phyloP scores from a whole-genome alignment of 2,329 filamentous ascomycete species.

The Cladosporium velox region DNA sequence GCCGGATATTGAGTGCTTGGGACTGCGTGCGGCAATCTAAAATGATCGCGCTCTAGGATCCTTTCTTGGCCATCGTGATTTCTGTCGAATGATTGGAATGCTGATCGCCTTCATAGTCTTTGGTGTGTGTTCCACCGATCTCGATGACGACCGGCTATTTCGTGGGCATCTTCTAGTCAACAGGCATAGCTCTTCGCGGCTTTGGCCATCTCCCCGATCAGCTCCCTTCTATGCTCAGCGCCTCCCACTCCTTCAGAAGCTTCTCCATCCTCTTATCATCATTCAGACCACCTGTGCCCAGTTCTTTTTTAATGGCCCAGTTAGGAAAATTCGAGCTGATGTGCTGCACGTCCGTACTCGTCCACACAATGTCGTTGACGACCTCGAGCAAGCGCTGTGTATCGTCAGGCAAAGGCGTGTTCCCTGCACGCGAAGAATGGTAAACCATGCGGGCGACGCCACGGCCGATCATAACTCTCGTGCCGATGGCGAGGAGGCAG shows the following conservation, averaged over 20 bases:
- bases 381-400: neutral
- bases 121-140: neutral
- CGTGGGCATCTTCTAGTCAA: no score
- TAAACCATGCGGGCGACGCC: slow-evolving; percentile 9
- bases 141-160: no score
- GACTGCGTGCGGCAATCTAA: neutral
- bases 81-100: no score
- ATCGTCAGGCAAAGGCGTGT: neutral
- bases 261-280: neutral
- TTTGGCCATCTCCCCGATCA: neutral
- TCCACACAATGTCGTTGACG: neutral
- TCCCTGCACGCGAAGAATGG: neutral
- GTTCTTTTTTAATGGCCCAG: neutral
- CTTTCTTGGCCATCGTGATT: neutral
- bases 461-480: slow-evolving; percentile 7
- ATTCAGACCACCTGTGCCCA: neutral
- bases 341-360: neutral
- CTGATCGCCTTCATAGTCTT: no score
- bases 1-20: no score
- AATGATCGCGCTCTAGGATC: no score
- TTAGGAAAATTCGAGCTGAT: neutral
- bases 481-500: slow-evolving; percentile 12
- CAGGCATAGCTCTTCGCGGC: no score
- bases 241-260: neutral
- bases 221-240: neutral